Conservation (phyloP, 345 rosid genomes). For the Physaria fendleri region DNA sequence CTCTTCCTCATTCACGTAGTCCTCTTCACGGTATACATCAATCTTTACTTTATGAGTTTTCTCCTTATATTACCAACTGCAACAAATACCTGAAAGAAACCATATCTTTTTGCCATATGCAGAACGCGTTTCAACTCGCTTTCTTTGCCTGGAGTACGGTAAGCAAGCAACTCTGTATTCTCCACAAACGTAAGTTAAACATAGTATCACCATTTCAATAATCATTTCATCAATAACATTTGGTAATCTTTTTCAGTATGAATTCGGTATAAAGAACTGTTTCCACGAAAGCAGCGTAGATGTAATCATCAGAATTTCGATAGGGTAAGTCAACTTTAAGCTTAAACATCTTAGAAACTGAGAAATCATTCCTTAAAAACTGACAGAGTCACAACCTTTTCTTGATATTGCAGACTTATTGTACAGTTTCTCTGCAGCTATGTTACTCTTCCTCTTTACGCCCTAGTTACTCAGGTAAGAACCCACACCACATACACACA, state of each 20-base stretch:
- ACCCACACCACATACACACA: neutral
- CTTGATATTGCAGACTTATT: conserved; percentile 41
- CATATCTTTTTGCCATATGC: conserved; percentile 4
- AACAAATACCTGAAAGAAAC: neutral
- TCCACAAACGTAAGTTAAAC: neutral
- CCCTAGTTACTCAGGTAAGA: conserved; percentile 78
- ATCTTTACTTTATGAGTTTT: neutral
- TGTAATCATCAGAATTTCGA: conserved; percentile 53
- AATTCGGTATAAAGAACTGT: conserved; percentile 61
- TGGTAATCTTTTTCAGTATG: conserved; percentile 43
- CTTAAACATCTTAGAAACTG: too few relatives aligned
- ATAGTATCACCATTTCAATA: too few relatives aligned
- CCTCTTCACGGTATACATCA: conserved; percentile 63
- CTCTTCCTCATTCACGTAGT: conserved; percentile 83
- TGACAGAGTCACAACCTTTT: conserved; percentile 3
- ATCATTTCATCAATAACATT: neutral
- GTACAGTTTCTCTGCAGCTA: conserved; percentile 88
- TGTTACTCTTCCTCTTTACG: conserved; percentile 89
- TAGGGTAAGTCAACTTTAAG: conserved; percentile 53
- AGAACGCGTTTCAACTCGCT: conserved; percentile 92
- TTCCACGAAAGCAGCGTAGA: conserved; percentile 47
- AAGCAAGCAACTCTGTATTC: conserved; percentile 20
- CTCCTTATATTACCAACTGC: neutral
- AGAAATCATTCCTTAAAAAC: neutral
- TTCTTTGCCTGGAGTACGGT: conserved; percentile 84